These are phyloP conservation scores for Colletotrichum lentis DNA, from an alignment of 2,329 filamentous ascomycete genomes.

Conservation along the genomic window DNA sequence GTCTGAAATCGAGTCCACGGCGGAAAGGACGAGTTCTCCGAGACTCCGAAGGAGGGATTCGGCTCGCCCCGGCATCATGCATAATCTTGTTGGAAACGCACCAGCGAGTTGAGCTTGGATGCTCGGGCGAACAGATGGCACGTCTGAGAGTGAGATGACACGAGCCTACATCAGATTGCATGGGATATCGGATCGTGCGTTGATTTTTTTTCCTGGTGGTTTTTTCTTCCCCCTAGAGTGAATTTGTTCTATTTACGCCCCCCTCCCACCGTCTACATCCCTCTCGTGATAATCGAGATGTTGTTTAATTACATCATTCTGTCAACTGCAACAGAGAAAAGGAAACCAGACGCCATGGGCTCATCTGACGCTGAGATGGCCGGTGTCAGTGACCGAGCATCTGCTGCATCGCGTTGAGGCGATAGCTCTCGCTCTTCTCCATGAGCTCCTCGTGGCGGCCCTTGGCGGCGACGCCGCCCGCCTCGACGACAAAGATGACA, in stretches of 20 bases:
- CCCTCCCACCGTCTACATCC: too few species aligned
- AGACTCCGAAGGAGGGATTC: conserved; percentile 22
- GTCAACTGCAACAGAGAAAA: too few species aligned
- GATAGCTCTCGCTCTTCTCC: conserved; percentile 61
- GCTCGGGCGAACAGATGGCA: conserved; percentile 17
- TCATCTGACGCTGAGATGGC: background rate
- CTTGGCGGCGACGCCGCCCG: conserved; percentile 59
- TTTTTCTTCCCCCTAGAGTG: background rate
- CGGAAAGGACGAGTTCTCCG: conserved; percentile 22
- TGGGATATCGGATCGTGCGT: background rate
- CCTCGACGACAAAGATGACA: conserved; percentile 58
- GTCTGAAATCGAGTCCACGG: background rate
- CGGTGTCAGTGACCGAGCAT: conserved; percentile 47
- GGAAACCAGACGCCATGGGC: background rate
- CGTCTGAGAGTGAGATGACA: conserved; percentile 20
- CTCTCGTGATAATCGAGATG: background rate
- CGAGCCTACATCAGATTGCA: conserved; percentile 12
- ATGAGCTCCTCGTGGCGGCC: conserved; percentile 64
- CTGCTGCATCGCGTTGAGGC: conserved; percentile 61
- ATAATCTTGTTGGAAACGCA: conserved; percentile 4
- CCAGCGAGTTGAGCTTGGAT: conserved; percentile 1
- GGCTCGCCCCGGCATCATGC: conserved; percentile 22
- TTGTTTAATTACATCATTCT: background rate
- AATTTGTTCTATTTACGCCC: background rate
- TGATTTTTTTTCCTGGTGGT: background rate